phyloP scores from a whole-genome alignment of 2,329 filamentous ascomycete genomes.

The Penicillium janthinellum region DNA sequence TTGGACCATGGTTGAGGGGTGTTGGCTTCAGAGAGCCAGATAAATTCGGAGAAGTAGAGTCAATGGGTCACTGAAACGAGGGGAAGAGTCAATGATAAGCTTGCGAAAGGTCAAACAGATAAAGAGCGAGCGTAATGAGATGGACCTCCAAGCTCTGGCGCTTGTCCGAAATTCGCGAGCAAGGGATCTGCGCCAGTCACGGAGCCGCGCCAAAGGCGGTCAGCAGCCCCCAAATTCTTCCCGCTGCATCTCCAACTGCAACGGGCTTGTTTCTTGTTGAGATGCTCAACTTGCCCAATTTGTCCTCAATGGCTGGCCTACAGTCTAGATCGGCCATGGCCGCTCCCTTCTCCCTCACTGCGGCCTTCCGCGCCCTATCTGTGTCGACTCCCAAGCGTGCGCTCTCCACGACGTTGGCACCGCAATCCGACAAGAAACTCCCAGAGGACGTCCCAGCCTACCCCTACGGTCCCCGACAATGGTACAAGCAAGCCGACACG shows the following conservation, averaged over 20 bases:
- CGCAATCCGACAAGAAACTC: slow-evolving; percentile 36
- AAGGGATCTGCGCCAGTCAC: slow-evolving; percentile 36
- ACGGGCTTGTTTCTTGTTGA: slow-evolving; percentile 9
- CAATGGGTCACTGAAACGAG: slow-evolving; percentile 1
- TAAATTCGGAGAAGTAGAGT: neutral
- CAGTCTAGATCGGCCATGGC: slow-evolving; percentile 34
- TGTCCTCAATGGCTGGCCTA: slow-evolving; percentile 35
- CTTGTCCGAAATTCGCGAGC: slow-evolving; percentile 39
- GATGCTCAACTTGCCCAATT: slow-evolving; percentile 20
- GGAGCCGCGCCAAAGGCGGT: slow-evolving; percentile 37
- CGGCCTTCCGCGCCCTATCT: slow-evolving; percentile 44
- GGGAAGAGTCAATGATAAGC: slow-evolving; percentile 8
- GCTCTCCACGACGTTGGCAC: slow-evolving; percentile 41
- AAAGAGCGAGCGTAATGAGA: slow-evolving; percentile 17
- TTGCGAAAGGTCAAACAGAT: slow-evolving; percentile 15
- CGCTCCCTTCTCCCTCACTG: slow-evolving; percentile 38
- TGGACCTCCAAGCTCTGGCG: slow-evolving; percentile 21
- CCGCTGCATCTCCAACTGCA: slow-evolving; percentile 14
- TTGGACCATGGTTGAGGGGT: slow-evolving; percentile 66
- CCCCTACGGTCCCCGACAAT: slow-evolving; percentile 47
- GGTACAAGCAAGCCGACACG: slow-evolving; percentile 50
- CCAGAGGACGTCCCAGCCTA: slow-evolving; percentile 48
- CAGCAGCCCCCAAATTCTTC: slow-evolving; percentile 39
- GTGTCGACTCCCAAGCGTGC: slow-evolving; percentile 39
- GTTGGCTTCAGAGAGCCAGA: slow-evolving; percentile 32